Evolutionary conservation across 140 eudicot species (phyloP), one percentile per base, ranked within the genome.

Genomic region (Stevia rebaudiana): DNA sequence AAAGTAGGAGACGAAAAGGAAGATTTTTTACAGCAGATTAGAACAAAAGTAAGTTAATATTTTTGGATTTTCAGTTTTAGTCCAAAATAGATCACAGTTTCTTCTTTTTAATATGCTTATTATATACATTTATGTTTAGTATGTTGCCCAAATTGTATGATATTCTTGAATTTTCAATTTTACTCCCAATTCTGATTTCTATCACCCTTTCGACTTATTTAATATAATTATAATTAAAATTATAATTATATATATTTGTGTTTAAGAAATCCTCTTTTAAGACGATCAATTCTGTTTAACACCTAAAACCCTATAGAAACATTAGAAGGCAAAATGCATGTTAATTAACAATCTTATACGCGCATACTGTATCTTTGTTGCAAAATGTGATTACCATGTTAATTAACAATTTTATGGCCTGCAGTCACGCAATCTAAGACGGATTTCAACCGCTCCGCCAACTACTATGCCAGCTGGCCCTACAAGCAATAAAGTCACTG

Each of bases 381-480:
- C 22, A 28, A n/a, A 24, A 52, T 19, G 43, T 61, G 40, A 17
- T 58, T 46, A 56, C 24, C 17, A 15, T 2, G 39, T 25, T 55
- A 55, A 28, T 22, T 9, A 3, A 42, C 54, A 39, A 58, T 54
- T 44, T 28, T 74, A 41, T 60, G 42, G 36, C 1, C 48, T 56
- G 62, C 89, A 92, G 98, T 88, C 98, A n/a, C 80, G 75, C 75
- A 92, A 74, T 70, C 95, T 92, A 56, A 82, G 94, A 74, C 86
- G 87, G 48, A 85, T 81, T 41, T 78, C 69, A 46, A 66, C 83
- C 2, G 77, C 81, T 15, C 83, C 74, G 69, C 44, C 87, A 70
- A 69, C 70, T 30, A 57, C 25, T 4, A 59, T 30, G 37, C 48
- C 87, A 12, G 79, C 60, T 33, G 76, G 58, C 41, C 70, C 84